Evolutionary conservation across 1,284 basidiomycete genomes (phyloP).

Genomic region (Ganoderma meredithae): DNA sequence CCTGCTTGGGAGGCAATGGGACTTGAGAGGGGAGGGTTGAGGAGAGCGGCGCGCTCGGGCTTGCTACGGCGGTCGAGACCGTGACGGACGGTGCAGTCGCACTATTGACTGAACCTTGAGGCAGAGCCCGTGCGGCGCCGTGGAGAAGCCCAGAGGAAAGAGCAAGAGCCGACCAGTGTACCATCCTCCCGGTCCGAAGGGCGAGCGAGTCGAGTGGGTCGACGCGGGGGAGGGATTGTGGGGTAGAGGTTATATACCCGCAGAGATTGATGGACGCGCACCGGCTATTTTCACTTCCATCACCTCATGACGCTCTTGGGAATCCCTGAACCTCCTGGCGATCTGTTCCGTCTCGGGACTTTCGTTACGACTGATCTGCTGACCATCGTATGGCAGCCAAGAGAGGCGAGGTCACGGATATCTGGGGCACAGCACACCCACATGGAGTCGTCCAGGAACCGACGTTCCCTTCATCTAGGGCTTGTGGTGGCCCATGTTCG

Average conservation of each 20-base stretch:
- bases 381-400: conserved; percentile 17
- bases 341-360: conserved; percentile 3
- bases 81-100: conserved; percentile 38
- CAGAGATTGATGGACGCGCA: conserved; percentile 16
- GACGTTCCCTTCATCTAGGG: not conserved
- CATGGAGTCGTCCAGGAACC: not conserved
- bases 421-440: not conserved
- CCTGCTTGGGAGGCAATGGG: conserved; percentile 73
- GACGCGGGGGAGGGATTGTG: conserved; percentile 13
- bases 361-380: conserved; percentile 14
- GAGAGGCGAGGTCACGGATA: not conserved
- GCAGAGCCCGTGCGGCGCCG: conserved; percentile 32
- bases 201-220: conserved; percentile 19
- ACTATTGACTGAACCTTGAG: conserved; percentile 32
- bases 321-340: conserved; percentile 10
- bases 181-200: conserved; percentile 11
- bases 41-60: conserved; percentile 62
- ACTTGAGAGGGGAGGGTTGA: conserved; percentile 72
- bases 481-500: not conserved
- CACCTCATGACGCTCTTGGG: conserved; percentile 26
- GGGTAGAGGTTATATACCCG: conserved; percentile 22
- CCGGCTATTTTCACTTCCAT: conserved; percentile 24
- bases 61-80: conserved; percentile 70
- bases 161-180: conserved; percentile 21
- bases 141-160: conserved; percentile 28